phyloP scores from a whole-genome alignment of 2,329 filamentous ascomycete genomes.

The Alternaria gansuensis region DNA sequence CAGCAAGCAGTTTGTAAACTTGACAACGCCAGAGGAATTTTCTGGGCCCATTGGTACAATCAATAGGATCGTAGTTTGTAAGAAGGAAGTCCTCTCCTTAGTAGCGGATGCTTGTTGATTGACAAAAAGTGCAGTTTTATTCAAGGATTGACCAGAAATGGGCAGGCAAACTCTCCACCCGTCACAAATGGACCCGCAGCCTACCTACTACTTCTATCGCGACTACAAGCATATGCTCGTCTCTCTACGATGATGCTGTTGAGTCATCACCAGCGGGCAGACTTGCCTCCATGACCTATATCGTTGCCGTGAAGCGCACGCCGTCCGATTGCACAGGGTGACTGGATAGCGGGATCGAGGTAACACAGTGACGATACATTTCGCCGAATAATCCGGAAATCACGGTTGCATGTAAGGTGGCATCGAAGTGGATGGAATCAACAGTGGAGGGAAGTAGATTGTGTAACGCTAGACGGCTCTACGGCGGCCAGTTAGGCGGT shows the following conservation, averaged over 20 bases:
- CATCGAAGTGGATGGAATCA: conserved; percentile 39
- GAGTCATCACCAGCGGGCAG: conserved; percentile 28
- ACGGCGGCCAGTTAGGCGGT: not conserved
- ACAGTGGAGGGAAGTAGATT: conserved; percentile 28
- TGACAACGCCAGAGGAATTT: conserved; percentile 68
- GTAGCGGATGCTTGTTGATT: not conserved
- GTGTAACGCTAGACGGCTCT: conserved; percentile 35
- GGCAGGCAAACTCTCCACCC: conserved; percentile 45
- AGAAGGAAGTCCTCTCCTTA: not conserved
- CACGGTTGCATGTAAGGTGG: conserved; percentile 42
- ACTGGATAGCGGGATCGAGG: conserved; percentile 31
- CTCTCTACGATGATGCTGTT: conserved; percentile 11
- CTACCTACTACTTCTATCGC: conserved; percentile 36
- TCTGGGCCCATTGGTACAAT: conserved; percentile 40
- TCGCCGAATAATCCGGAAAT: conserved; percentile 24
- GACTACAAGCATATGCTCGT: conserved; percentile 15
- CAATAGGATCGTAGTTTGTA: conserved; percentile 50
- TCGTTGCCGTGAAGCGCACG: conserved; percentile 31
- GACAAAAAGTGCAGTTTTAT: not conserved
- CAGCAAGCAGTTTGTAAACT: conserved; percentile 87
- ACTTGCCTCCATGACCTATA: conserved; percentile 23
- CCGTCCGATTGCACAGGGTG: conserved; percentile 24
- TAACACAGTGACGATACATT: conserved; percentile 38
- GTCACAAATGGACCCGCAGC: conserved; percentile 23
- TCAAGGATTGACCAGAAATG: conserved; percentile 25